Evolutionary conservation across 2,329 filamentous ascomycete genomes (phyloP).

Genomic region (Metarhizium sp.): DNA sequence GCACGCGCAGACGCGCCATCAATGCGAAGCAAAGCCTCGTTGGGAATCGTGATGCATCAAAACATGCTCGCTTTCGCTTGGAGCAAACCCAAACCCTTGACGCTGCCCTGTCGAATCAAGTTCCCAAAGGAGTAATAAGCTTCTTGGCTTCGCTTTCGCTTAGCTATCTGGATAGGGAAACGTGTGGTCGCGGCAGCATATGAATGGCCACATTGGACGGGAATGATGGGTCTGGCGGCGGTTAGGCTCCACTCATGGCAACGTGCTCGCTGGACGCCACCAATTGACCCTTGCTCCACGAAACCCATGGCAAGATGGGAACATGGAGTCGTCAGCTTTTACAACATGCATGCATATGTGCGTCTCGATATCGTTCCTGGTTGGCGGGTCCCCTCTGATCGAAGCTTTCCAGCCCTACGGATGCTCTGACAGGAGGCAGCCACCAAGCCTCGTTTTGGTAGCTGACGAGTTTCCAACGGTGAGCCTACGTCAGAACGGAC

Average conservation of each 20-base stretch:
- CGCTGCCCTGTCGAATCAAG: background rate
- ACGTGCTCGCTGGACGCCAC: too few relatives aligned
- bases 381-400: background rate
- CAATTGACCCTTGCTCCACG: too few relatives aligned
- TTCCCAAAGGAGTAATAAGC: background rate
- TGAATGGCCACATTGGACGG: background rate
- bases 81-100: too few relatives aligned
- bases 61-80: too few relatives aligned
- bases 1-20: too few relatives aligned
- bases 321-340: background rate
- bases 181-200: background rate
- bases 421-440: background rate
- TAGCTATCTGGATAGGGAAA: background rate
- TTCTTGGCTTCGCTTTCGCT: background rate
- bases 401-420: background rate
- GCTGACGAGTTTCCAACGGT: background rate
- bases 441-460: background rate
- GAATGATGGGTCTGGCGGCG: background rate
- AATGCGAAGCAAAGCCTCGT: too few relatives aligned
- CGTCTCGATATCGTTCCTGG: background rate
- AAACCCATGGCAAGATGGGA: too few relatives aligned
- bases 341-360: too few relatives aligned
- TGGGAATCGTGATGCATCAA: too few relatives aligned
- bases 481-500: background rate
- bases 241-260: background rate